These are phyloP conservation scores for Datisca glomerata DNA, from an alignment of 306 rosid genomes.

Conservation along the genomic window DNA sequence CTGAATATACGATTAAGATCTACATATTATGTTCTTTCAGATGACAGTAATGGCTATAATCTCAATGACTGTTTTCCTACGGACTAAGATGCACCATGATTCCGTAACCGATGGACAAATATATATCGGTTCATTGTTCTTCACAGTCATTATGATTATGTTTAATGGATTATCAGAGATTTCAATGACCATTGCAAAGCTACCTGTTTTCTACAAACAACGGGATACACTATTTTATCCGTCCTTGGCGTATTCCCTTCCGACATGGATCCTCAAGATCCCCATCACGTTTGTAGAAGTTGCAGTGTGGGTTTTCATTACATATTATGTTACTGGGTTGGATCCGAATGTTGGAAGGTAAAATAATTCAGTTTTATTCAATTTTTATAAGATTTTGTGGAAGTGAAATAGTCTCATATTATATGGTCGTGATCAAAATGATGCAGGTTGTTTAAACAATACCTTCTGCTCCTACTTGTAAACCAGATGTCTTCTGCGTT, in stretches of 20 bases:
- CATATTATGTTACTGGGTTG: slow-evolving; percentile 30
- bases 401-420: background rate
- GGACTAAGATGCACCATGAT: slow-evolving; percentile 23
- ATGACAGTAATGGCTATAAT: slow-evolving; percentile 15
- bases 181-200: slow-evolving; percentile 28
- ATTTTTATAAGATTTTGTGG: background rate
- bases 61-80: slow-evolving; percentile 20
- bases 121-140: slow-evolving; percentile 28
- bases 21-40: slow-evolving; percentile 8
- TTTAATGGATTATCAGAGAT: slow-evolving; percentile 33
- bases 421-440: background rate
- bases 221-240: slow-evolving; percentile 35
- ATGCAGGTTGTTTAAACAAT: slow-evolving; percentile 31
- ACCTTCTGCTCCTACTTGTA: slow-evolving; percentile 16
- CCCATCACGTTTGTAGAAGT: slow-evolving; percentile 27
- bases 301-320: slow-evolving; percentile 26
- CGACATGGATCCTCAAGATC: slow-evolving; percentile 30
- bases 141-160: slow-evolving; percentile 12
- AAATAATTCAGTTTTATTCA: background rate
- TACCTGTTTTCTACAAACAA: slow-evolving; percentile 40
- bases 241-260: slow-evolving; percentile 27
- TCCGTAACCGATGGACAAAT: slow-evolving; percentile 13
- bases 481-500: slow-evolving; percentile 31
- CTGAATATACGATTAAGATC: background rate
- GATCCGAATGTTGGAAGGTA: slow-evolving; percentile 27